A percentile compares a stretch with the other conserved stretches of the same genome.
These are phyloP conservation scores for Suillus sp. DNA, from an alignment of 768 basidiomycete genomes.

Conservation along the genomic window DNA sequence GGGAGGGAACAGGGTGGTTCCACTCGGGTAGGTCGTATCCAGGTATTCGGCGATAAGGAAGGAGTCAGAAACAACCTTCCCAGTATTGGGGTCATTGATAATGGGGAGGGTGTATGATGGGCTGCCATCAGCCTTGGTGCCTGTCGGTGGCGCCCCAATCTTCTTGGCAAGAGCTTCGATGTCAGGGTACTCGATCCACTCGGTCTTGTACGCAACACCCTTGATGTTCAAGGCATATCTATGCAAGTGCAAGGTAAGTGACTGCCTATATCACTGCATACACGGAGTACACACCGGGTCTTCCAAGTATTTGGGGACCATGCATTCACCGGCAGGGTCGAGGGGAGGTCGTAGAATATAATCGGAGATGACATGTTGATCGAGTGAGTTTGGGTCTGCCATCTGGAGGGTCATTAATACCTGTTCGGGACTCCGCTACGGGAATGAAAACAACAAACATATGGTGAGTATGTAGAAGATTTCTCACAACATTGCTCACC, in stretches of 20 bases:
- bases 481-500: slow-evolving; percentile 13
- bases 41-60: slow-evolving; percentile 48
- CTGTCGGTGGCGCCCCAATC: slow-evolving; percentile 36
- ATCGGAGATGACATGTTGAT: slow-evolving; percentile 29
- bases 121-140: slow-evolving; percentile 31
- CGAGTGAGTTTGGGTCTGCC: background rate
- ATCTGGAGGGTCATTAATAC: slow-evolving; percentile 8
- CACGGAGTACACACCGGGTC: slow-evolving; percentile 35
- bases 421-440: slow-evolving; percentile 8
- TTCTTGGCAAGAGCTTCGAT: slow-evolving; percentile 37
- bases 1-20: slow-evolving; percentile 42
- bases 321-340: slow-evolving; percentile 28
- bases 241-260: slow-evolving; percentile 7
- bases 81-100: slow-evolving; percentile 42
- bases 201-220: slow-evolving; percentile 41
- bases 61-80: slow-evolving; percentile 40
- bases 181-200: slow-evolving; percentile 47
- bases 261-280: background rate
- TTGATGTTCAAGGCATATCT: slow-evolving; percentile 46
- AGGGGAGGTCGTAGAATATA: slow-evolving; percentile 50
- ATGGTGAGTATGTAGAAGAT: background rate
- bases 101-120: slow-evolving; percentile 44
- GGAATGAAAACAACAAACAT: background rate
- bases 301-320: slow-evolving; percentile 54
- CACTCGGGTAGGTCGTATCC: slow-evolving; percentile 42